phyloP scores from a whole-genome alignment of 106 monocot genomes.

The Apostasia shenzhenica region DNA sequence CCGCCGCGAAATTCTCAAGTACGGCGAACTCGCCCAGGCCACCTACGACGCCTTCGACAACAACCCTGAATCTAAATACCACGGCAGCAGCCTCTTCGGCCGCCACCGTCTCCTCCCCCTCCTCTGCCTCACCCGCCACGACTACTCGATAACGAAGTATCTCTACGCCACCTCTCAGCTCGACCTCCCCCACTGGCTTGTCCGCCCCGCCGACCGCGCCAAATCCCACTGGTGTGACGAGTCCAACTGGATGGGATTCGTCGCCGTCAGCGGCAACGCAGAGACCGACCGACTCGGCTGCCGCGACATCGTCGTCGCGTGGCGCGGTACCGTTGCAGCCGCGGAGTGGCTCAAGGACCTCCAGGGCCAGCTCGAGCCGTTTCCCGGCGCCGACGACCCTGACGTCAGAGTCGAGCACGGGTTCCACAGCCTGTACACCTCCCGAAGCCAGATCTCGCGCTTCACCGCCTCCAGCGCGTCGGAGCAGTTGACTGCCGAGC shows the following conservation, averaged over 20 bases:
- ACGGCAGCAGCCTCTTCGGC: slow-evolving; percentile 51
- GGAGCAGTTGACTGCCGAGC: slow-evolving; percentile 62
- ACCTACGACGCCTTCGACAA: slow-evolving; percentile 79
- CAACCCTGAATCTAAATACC: slow-evolving; percentile 36
- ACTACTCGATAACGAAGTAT: slow-evolving; percentile 46
- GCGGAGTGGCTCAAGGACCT: slow-evolving; percentile 60
- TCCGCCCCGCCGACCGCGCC: slow-evolving; percentile 24
- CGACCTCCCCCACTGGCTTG: slow-evolving; percentile 40
- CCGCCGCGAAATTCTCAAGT: slow-evolving; percentile 62
- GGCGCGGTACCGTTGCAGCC: slow-evolving; percentile 52
- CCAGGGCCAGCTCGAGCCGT: slow-evolving; percentile 23
- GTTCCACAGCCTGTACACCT: slow-evolving; percentile 51
- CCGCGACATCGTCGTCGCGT: slow-evolving; percentile 57
- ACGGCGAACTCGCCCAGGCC: slow-evolving; percentile 70
- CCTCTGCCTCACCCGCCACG: slow-evolving; percentile 26
- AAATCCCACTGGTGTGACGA: slow-evolving; percentile 47
- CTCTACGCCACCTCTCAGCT: slow-evolving; percentile 64
- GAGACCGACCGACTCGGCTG: slow-evolving; percentile 38
- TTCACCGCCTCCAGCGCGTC: slow-evolving; percentile 59
- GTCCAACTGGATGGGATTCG: slow-evolving; percentile 80
- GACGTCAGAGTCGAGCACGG: slow-evolving; percentile 51
- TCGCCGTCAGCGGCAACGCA: slow-evolving; percentile 50
- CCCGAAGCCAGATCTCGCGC: slow-evolving; percentile 28
- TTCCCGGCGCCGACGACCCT: slow-evolving; percentile 1
- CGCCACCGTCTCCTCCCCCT: slow-evolving; percentile 22